Conservation (phyloP, 2,329 filamentous ascomycete species). For the Cercospora zeae-maydis region DNA sequence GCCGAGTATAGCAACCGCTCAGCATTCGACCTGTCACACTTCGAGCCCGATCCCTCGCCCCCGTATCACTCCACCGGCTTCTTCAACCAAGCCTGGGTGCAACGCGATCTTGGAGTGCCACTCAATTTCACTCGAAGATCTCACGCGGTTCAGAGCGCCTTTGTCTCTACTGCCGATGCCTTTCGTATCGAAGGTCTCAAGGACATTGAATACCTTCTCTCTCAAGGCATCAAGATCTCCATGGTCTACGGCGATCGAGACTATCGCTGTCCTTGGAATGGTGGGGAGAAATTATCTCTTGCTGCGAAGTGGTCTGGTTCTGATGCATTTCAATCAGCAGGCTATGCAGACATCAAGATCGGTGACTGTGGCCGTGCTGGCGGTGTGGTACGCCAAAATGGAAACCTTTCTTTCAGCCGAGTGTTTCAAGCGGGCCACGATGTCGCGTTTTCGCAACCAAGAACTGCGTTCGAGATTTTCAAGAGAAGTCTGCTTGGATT, state of each 20-base stretch:
- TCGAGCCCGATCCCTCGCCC: conserved; percentile 26
- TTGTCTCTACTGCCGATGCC: conserved; percentile 20
- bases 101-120: conserved; percentile 46
- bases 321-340: conserved; percentile 26
- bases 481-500: conserved; percentile 49
- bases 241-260: conserved; percentile 33
- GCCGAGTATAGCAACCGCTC: conserved; percentile 15
- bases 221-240: conserved; percentile 26
- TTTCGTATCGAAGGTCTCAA: conserved; percentile 22
- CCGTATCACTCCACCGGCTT: conserved; percentile 37
- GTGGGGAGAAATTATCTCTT: conserved; percentile 31
- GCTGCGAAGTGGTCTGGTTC: conserved; percentile 27
- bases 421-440: conserved; percentile 37
- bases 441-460: conserved; percentile 47
- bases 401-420: conserved; percentile 36
- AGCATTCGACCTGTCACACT: conserved; percentile 27
- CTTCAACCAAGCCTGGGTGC: conserved; percentile 45
- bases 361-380: conserved; percentile 28
- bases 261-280: conserved; percentile 32
- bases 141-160: background rate
- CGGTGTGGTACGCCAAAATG: conserved; percentile 36
- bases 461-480: conserved; percentile 55
- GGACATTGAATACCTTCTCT: conserved; percentile 29
- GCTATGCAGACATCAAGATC: conserved; percentile 33
- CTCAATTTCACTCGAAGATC: conserved; percentile 44